phyloP scores from a whole-genome alignment of 495 filamentous ascomycete species.

The Pyrenopolyporus hunteri region DNA sequence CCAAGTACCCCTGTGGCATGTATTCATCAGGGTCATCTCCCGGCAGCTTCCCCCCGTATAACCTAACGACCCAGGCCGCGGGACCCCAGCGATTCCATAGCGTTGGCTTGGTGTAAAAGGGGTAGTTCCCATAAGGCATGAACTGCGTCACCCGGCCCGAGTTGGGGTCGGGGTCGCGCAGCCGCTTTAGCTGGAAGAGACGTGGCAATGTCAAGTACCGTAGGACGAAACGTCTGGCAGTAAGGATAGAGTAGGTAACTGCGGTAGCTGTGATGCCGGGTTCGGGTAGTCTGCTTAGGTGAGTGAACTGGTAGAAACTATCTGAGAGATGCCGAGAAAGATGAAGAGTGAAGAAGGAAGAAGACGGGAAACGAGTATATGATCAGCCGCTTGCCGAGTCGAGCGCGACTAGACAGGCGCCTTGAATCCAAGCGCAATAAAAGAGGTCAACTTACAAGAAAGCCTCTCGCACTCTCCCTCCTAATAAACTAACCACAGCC shows the following conservation, averaged over 20 bases:
- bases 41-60: slow-evolving; percentile 62
- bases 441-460: slow-evolving; percentile 61
- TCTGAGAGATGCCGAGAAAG: no score
- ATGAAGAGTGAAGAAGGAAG: neutral
- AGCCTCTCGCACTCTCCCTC: slow-evolving; percentile 64
- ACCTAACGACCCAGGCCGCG: slow-evolving; percentile 58
- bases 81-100: slow-evolving; percentile 67
- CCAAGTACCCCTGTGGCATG: slow-evolving; percentile 63
- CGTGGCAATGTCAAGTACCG: slow-evolving; percentile 64
- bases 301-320: neutral
- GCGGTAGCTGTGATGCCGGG: slow-evolving; percentile 32
- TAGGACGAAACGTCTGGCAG: slow-evolving; percentile 57
- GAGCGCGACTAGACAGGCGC: neutral
- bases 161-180: slow-evolving; percentile 53
- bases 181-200: slow-evolving; percentile 49
- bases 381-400: neutral
- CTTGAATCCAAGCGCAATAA: neutral
- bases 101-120: slow-evolving; percentile 67
- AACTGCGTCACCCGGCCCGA: slow-evolving; percentile 47
- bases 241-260: slow-evolving; percentile 44
- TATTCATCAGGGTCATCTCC: slow-evolving; percentile 64
- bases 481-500: slow-evolving; percentile 65
- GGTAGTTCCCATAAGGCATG: slow-evolving; percentile 58
- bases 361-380: neutral
- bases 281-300: slow-evolving; percentile 39